These are phyloP conservation scores for Nymphaea colorata DNA, from an alignment of 164 flowering plant genomes.

Conservation along the genomic window DNA sequence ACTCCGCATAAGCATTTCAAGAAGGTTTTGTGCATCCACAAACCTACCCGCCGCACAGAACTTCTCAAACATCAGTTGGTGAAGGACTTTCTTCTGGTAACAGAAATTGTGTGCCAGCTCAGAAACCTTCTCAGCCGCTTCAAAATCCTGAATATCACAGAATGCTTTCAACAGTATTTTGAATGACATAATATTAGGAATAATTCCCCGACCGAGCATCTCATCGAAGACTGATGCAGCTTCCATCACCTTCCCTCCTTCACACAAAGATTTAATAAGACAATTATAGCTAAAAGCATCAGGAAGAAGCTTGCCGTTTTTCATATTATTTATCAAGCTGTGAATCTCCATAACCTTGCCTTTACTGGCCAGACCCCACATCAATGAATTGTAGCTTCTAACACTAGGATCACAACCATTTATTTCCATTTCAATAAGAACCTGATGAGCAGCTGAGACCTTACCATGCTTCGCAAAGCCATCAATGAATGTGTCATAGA, in stretches of 20 bases:
- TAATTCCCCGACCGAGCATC: conserved; percentile 55
- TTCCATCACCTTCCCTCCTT: conserved; percentile 50
- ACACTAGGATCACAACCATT: conserved; percentile 50
- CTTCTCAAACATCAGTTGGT: conserved; percentile 60
- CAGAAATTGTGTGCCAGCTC: conserved; percentile 43
- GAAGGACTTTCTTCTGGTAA: conserved; percentile 62
- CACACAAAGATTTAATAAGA: conserved; percentile 55
- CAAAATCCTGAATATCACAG: conserved; percentile 49
- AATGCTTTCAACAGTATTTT: conserved; percentile 49
- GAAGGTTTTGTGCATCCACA: conserved; percentile 43
- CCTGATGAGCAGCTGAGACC: conserved; percentile 73
- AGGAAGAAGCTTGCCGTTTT: conserved; percentile 49
- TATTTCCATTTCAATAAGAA: conserved; percentile 90
- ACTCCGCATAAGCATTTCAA: conserved; percentile 49
- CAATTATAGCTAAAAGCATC: conserved; percentile 59
- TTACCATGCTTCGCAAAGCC: conserved; percentile 64
- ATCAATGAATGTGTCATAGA: conserved; percentile 55
- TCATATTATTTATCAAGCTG: conserved; percentile 78
- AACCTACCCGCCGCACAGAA: conserved; percentile 47
- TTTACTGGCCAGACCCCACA: conserved; percentile 57
- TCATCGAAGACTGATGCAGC: conserved; percentile 59
- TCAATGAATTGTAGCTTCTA: conserved; percentile 68
- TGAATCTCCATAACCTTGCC: conserved; percentile 60
- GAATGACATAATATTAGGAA: conserved; percentile 59
- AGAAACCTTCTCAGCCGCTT: conserved; percentile 53